These are phyloP conservation scores for Phlebiopsis gigantea DNA, from an alignment of 768 basidiomycete genomes.

Conservation along the genomic window DNA sequence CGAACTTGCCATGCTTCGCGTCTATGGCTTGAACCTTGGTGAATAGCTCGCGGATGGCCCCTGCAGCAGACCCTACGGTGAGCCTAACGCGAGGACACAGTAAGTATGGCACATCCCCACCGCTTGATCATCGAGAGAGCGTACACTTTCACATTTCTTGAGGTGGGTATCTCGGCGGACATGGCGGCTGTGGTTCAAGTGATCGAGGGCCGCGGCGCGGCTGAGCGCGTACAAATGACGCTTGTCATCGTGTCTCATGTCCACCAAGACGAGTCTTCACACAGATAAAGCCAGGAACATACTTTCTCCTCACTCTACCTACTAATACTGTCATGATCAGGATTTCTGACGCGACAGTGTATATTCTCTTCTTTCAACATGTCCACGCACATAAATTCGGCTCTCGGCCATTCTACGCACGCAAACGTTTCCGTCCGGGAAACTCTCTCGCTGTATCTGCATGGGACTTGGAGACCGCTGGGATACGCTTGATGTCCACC, in stretches of 20 bases:
- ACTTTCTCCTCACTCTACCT: too few relatives aligned
- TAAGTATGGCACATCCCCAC: neutral
- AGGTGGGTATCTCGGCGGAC: neutral
- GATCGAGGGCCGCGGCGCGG: neutral
- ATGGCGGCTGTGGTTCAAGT: slow-evolving; percentile 1
- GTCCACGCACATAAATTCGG: too few relatives aligned
- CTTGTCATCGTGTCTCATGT: neutral
- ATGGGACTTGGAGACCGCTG: too few relatives aligned
- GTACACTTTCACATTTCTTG: slow-evolving; percentile 2
- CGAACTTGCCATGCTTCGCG: slow-evolving; percentile 90
- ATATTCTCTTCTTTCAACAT: too few relatives aligned
- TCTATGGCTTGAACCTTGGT: slow-evolving; percentile 80
- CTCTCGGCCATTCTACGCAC: too few relatives aligned
- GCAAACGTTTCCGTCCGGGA: too few relatives aligned
- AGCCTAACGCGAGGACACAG: slow-evolving; percentile 36
- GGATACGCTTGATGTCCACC: too few relatives aligned
- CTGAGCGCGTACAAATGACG: neutral
- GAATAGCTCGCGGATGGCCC: slow-evolving; percentile 70
- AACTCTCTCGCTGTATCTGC: too few relatives aligned
- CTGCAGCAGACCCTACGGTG: slow-evolving; percentile 76
- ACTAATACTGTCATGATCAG: too few relatives aligned
- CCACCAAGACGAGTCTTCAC: neutral
- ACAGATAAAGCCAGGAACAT: neutral
- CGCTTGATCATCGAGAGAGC: neutral
- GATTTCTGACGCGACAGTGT: too few relatives aligned